A percentile compares a stretch with the other conserved stretches of the same genome.
These are phyloP conservation scores for Nicotiana undulata DNA, from an alignment of 257 asterid genomes.

Conservation along the genomic window DNA sequence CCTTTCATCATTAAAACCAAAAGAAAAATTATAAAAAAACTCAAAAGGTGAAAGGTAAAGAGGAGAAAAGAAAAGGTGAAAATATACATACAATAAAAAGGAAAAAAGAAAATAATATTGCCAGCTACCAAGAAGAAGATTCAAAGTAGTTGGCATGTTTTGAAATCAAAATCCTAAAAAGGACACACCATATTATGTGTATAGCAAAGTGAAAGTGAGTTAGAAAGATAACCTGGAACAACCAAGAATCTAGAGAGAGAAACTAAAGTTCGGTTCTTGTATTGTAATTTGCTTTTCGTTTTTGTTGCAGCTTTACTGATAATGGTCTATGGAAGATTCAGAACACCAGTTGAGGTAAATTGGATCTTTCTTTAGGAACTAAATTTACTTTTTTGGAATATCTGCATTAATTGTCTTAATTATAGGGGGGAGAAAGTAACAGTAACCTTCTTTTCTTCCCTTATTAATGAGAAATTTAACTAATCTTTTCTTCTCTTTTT, in stretches of 20 bases:
- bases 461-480: not conserved
- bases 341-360: not conserved
- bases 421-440: too few relatives aligned
- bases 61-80: not conserved
- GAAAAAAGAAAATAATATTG: conserved; percentile 20
- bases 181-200: conserved; percentile 8
- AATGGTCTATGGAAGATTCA: not conserved
- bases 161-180: conserved; percentile 11
- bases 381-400: not conserved
- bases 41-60: conserved; percentile 18
- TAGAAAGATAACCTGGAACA: conserved; percentile 11
- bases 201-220: conserved; percentile 26
- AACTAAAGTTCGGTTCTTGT: not conserved
- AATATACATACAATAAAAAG: not conserved
- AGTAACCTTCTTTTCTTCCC: not conserved
- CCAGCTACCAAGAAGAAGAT: conserved; percentile 37
- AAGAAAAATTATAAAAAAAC: conserved; percentile 19
- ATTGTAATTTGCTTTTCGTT: not conserved
- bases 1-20: conserved; percentile 23
- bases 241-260: not conserved
- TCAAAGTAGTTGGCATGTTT: conserved; percentile 6
- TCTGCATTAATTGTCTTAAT: not conserved
- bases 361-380: not conserved
- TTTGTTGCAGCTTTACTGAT: conserved; percentile 1
- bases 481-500: not conserved